Base-by-base conservation (phyloP, 2,329 filamentous ascomycete genomes). In the Exophiala lecanii-corni region DNA sequence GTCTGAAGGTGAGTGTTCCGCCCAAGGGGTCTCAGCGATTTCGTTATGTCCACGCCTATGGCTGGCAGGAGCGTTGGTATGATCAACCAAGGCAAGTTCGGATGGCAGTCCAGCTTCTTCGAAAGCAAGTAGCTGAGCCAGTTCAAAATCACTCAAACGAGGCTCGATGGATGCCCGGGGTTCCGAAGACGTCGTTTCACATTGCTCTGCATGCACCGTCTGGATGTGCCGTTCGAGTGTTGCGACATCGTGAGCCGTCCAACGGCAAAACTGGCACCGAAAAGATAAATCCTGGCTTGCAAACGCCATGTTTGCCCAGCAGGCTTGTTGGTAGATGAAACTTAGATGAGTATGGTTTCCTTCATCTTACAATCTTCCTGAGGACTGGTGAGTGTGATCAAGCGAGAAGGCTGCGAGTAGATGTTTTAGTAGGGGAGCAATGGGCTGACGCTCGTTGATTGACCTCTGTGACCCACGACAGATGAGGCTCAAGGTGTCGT, bases 71-170 rank as follows among this genome's bases (percentile, higher is more conserved):
- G 40, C 45, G 41, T 34, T 40, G 21, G 36, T 37, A 35, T 21
- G 38, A 16, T 53, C 47, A 20, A 37, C 30, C 25, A 50, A 39
- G 18, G 50, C 50, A 35, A 53, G 45, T 43, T 50, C 47, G 36
- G 44, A 26, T 36, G 50, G 50, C 12, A 53, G 39, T 25, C 50
- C 50, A n/a, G 47, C 48, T 43, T 53, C 50, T 28, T 53, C 47
- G 36, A 53, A 53, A 7, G 50, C 50, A 30, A 53, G 48, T 17
- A 53, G 34, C 26, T 53, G 50, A n/a, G 50, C 50, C 30, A 53
- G 26, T 17, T 53, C 44, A 10, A 44, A 41, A 41, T 53, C 50
- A 13, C 33, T 46, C 26, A 51, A 26, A 5, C 36, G 26, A 4
- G 36, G 15, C n/a, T 28, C 17, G 12, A 20, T 13, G 12, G 15